Conservation (phyloP, 2,329 filamentous ascomycete genomes). For the Ophiobolus disseminans region DNA sequence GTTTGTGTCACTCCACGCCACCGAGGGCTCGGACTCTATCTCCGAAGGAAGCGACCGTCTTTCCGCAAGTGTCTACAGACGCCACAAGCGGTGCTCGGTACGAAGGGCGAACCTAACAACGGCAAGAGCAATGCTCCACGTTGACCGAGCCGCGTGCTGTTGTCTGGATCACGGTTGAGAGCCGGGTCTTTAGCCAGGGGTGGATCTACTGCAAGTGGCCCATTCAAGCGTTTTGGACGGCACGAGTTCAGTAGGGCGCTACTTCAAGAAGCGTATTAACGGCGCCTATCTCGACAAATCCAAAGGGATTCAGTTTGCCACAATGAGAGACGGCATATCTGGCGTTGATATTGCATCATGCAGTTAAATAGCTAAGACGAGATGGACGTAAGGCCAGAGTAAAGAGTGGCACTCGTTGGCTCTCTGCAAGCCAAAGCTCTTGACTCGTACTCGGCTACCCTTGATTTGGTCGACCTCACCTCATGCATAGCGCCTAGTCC, state of each 20-base stretch:
- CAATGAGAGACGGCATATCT: no score
- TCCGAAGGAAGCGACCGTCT: not conserved
- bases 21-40: constrained; percentile 1
- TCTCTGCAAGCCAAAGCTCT: constrained; percentile 8
- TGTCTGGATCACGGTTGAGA: constrained; percentile 14
- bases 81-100: constrained; percentile 7
- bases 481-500: constrained; percentile 6
- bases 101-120: not conserved
- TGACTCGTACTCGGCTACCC: constrained; percentile 13
- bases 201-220: constrained; percentile 15
- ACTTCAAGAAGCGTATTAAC: constrained; percentile 12
- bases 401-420: no score
- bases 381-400: no score
- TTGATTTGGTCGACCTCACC: constrained; percentile 4
- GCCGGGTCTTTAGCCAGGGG: constrained; percentile 9
- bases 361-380: no score
- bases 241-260: constrained; percentile 9
- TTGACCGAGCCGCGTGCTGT: no score
- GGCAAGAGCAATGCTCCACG: constrained; percentile 9
- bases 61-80: constrained; percentile 5
- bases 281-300: constrained; percentile 14
- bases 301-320: not conserved
- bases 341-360: constrained; percentile 2
- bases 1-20: constrained; percentile 8
- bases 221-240: constrained; percentile 12